A percentile compares a stretch with the other conserved stretches of the same genome.
Conservation (phyloP, 148 eudicot genomes). For the Rhododendron vialii region DNA sequence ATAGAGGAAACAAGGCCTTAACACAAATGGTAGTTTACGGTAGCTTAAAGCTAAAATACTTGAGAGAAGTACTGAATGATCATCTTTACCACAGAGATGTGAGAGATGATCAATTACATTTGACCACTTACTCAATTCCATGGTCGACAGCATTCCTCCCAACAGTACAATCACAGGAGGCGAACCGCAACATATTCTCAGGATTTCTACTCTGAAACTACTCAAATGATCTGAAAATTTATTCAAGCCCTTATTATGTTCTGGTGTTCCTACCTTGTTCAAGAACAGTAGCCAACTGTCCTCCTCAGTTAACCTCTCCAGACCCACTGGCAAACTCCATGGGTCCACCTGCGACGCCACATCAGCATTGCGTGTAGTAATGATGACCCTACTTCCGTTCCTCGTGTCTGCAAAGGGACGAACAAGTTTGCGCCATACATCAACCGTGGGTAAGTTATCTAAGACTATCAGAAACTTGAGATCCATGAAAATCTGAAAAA, state of each 20-base stretch:
- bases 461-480: not conserved
- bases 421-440: not conserved
- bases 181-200: not conserved
- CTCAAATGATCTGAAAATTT: not conserved
- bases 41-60: constrained; percentile 29
- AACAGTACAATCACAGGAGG: not conserved
- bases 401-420: not conserved
- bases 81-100: not conserved
- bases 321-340: not conserved
- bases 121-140: not conserved
- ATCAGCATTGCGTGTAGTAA: not conserved
- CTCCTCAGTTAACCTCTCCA: not conserved
- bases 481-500: not conserved
- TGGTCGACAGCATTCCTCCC: not conserved
- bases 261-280: not conserved
- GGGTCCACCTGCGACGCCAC: not conserved
- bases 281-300: not conserved
- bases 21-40: constrained; percentile 27
- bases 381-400: not conserved
- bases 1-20: constrained; percentile 42
- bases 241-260: not conserved
- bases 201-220: not conserved
- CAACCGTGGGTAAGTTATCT: not conserved
- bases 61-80: not conserved
- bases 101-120: not conserved